These are phyloP conservation scores for Tuctoria greenei DNA, from an alignment of 176 grass and related monocot genomes.

Conservation along the genomic window DNA sequence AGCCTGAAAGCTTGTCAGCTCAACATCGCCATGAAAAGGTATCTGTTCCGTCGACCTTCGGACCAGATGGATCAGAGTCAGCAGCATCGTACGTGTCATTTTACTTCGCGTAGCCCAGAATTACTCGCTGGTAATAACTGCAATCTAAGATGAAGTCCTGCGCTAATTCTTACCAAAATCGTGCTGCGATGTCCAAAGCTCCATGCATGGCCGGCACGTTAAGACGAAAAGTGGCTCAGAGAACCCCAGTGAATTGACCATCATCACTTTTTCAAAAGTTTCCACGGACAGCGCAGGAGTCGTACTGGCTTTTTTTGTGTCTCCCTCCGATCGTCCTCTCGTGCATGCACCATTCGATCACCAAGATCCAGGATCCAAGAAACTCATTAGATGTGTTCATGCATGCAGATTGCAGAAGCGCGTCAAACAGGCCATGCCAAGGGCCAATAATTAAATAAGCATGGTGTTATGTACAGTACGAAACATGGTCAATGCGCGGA, in stretches of 20 bases:
- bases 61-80: neutral
- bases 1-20: neutral
- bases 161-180: neutral
- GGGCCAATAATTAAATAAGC: conserved; percentile 28
- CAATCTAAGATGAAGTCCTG: neutral
- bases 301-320: neutral
- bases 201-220: neutral
- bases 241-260: neutral
- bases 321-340: neutral
- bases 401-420: conserved; percentile 2
- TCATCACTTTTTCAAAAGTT: neutral
- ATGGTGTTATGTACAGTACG: no score
- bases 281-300: neutral
- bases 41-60: neutral
- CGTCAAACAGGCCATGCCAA: conserved; percentile 44
- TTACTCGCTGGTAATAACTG: neutral
- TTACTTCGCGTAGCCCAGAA: no score
- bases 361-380: conserved; percentile 20
- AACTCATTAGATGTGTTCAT: neutral
- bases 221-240: neutral
- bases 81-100: no score
- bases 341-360: neutral
- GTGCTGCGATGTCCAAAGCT: neutral
- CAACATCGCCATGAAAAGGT: neutral
- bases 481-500: conserved; percentile 20